Evolutionary conservation across 2,329 filamentous ascomycete genomes (phyloP).

Genomic region (Xylaria sp.): DNA sequence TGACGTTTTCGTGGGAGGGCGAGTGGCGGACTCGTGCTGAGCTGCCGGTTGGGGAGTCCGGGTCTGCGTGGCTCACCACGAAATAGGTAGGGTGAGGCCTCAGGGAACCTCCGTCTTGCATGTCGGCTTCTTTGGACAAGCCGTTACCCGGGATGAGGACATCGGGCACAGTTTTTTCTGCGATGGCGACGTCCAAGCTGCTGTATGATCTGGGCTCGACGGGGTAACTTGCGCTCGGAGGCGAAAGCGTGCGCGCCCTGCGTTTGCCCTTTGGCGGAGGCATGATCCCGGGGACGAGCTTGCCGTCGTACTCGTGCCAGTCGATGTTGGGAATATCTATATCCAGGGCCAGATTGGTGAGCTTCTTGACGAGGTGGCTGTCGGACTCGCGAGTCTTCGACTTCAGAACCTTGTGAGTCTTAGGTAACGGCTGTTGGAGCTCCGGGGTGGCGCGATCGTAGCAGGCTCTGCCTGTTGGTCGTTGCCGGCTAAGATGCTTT

Average conservation of each 20-base stretch:
- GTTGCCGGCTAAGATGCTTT: constrained; percentile 15
- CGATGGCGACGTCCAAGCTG: constrained; percentile 8
- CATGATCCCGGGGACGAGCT: constrained; percentile 29
- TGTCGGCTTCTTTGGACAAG: background rate
- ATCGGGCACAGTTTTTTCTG: background rate
- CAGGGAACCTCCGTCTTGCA: background rate
- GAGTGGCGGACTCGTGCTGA: constrained; percentile 27
- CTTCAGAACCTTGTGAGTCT: background rate
- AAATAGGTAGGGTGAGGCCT: constrained; percentile 19
- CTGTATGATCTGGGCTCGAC: background rate
- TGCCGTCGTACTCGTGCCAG: constrained; percentile 31
- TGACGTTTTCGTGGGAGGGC: constrained; percentile 20
- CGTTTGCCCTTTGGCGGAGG: constrained; percentile 15
- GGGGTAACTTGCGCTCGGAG: too few species aligned
- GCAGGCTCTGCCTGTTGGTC: background rate
- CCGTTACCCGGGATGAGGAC: background rate
- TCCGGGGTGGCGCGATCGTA: background rate
- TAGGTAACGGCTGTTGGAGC: constrained; percentile 4
- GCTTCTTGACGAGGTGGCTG: constrained; percentile 26
- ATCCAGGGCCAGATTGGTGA: constrained; percentile 34
- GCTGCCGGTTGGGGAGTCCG: constrained; percentile 11
- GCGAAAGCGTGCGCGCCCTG: background rate
- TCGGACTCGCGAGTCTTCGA: constrained; percentile 20
- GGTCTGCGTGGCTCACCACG: background rate
- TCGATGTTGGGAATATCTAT: constrained; percentile 22